Evolutionary conservation across 2,329 filamentous ascomycete species (phyloP), one percentile per base, ranked within the genome.

Genomic region (Fusarium bulbicola): DNA sequence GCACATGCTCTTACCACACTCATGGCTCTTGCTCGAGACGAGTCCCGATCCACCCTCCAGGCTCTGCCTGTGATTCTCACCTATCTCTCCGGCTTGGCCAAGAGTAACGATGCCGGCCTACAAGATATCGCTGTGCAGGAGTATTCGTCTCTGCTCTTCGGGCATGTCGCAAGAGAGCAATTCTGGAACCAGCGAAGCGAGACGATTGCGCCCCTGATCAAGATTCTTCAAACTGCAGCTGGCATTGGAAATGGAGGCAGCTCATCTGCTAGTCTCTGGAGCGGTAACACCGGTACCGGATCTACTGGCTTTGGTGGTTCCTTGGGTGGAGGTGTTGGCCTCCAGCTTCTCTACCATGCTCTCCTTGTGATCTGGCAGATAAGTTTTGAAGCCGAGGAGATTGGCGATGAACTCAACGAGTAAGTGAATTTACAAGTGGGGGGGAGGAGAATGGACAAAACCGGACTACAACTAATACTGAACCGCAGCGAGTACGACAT

Each of bases 111-210:
- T 83, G 92, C 93, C 62, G 94, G 94, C 43, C 88, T 97, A 63
- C 96, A 99, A 83, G 96, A 99, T 80, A 97, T 98, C 79, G 95
- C 95, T 32, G 95, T 98, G 18, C 93, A 96, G 79, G 91, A 95
- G 80, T 97, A 95, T 83, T 98, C 96, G 40, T 88, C 93, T 26
- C 86, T 99, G 37, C 87, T 99, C 37, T 92, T 94, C 69, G 93
- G 91, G 43, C 89, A 87, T 69, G 90, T 90, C 65, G 90, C 95
- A 7, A 90, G 96, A 73, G 87, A 92, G 75, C 87, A 96, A 63
- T 98, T 98, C 84, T 99, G 96, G 96, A 90, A 92, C 72, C 94
- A 97, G 82, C 89, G 93, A 77, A 91, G 91, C 80, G 93, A 98
- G 84, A 98, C 95, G 0, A 83, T 98, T 42, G 88, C 87, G 50